Conservation (phyloP, 768 basidiomycete species). For the Boletus subparvulus region DNA sequence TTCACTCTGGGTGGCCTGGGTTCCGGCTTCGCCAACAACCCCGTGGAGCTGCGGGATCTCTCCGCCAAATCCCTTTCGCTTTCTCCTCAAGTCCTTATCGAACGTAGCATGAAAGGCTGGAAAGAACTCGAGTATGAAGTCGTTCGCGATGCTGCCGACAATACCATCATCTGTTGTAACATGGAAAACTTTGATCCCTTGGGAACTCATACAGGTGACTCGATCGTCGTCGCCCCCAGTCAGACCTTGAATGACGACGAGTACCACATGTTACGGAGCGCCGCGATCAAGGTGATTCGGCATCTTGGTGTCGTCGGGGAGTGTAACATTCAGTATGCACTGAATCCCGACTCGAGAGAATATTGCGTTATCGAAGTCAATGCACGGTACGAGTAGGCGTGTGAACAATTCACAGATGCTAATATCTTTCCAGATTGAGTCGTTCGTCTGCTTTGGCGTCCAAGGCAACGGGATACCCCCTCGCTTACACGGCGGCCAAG, state of each 20-base stretch:
- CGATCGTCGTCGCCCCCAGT: conserved; percentile 98
- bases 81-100: conserved; percentile 94
- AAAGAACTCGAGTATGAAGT: conserved; percentile 99
- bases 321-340: conserved; percentile 98
- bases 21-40: conserved; percentile 94
- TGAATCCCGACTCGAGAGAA: conserved; percentile 89
- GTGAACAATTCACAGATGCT: not conserved
- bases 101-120: conserved; percentile 99
- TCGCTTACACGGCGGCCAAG: conserved; percentile 99
- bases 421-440: conserved; percentile 49
- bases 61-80: conserved; percentile 88
- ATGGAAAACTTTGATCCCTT: conserved; percentile 99
- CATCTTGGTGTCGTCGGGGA: conserved; percentile 91
- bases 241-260: conserved; percentile 97
- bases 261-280: conserved; percentile 98
- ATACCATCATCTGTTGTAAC: conserved; percentile 99
- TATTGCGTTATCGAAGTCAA: conserved; percentile 99
- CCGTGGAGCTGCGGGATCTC: conserved; percentile 92
- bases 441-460: conserved; percentile 95
- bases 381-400: conserved; percentile 55
- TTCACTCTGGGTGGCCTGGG: conserved; percentile 98
- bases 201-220: conserved; percentile 98
- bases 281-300: conserved; percentile 93
- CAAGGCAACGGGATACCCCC: conserved; percentile 97
- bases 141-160: conserved; percentile 96